Percentiles rank a stretch among this genome's conserved stretches.
These are phyloP conservation scores for Limnanthes douglasii DNA, from an alignment of 345 rosid species.

Conservation along the genomic window DNA sequence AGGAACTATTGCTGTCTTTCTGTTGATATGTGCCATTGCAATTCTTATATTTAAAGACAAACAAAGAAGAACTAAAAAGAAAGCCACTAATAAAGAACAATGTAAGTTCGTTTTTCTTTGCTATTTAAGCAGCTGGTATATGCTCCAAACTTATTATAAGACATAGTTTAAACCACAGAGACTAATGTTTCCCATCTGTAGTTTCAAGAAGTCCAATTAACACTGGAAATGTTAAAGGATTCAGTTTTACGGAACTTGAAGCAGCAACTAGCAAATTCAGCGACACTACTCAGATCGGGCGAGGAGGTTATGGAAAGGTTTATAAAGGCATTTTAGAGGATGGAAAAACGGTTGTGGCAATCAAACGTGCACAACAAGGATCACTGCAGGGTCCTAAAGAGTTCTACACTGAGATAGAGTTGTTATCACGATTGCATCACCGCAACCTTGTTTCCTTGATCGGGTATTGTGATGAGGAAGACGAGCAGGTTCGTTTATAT, in stretches of 20 bases:
- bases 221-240: constrained; percentile 23
- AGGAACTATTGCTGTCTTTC: constrained; percentile 9
- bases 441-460: constrained; percentile 43
- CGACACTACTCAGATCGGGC: constrained; percentile 17
- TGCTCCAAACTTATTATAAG: not conserved
- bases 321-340: constrained; percentile 33
- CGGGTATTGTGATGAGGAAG: constrained; percentile 36
- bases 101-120: too few relatives aligned
- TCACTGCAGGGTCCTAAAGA: constrained; percentile 32
- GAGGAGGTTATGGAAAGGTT: constrained; percentile 46
- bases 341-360: constrained; percentile 29
- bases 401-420: constrained; percentile 38
- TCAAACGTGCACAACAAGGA: constrained; percentile 29
- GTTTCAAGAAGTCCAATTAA: constrained; percentile 19
- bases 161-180: not conserved
- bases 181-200: not conserved
- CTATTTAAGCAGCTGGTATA: too few relatives aligned
- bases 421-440: constrained; percentile 36
- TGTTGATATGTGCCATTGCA: constrained; percentile 7
- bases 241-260: constrained; percentile 25
- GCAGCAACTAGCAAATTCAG: constrained; percentile 25
- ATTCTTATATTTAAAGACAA: constrained; percentile 7
- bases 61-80: constrained; percentile 3
- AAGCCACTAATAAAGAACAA: constrained; percentile 4
- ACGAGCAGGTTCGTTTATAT: constrained; percentile 20